phyloP scores from a whole-genome alignment of 1,284 basidiomycete species.

The Puccinia coronata region DNA sequence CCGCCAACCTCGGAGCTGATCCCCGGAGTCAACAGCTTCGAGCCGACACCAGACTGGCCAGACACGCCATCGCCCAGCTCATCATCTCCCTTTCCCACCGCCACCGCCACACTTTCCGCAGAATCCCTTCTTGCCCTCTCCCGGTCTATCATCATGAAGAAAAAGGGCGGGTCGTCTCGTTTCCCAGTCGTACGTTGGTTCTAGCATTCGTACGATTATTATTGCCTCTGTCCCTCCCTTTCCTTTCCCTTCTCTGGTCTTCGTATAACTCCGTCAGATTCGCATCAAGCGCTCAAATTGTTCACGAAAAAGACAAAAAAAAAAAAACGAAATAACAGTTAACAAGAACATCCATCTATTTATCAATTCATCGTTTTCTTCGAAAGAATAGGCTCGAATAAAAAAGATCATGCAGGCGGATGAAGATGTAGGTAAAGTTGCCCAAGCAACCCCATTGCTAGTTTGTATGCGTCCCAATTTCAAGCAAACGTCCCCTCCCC shows the following conservation, averaged over 20 bases:
- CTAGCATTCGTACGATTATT: neutral
- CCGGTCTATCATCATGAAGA: conserved; percentile 28
- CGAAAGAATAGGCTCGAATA: conserved; percentile 70
- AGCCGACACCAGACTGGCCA: no score
- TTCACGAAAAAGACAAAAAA: neutral
- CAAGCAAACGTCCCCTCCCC: neutral
- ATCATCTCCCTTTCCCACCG: no score
- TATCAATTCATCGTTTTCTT: neutral
- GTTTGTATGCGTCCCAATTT: conserved; percentile 70
- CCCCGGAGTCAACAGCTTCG: no score
- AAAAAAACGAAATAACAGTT: neutral
- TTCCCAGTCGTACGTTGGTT: conserved; percentile 47
- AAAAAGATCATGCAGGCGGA: conserved; percentile 99
- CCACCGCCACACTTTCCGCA: no score
- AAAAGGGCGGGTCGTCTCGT: conserved; percentile 42
- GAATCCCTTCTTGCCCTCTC: neutral
- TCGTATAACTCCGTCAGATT: no score
- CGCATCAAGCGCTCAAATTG: neutral
- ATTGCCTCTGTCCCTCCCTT: neutral
- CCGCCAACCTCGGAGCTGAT: no score
- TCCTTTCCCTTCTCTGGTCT: neutral
- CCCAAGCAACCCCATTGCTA: conserved; percentile 92
- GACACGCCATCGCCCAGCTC: no score
- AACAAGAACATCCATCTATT: conserved; percentile 55
- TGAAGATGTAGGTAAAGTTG: conserved; percentile 98